Conservation (phyloP, 352 stramenopile species). For the Globisporangium takayamanum region DNA sequence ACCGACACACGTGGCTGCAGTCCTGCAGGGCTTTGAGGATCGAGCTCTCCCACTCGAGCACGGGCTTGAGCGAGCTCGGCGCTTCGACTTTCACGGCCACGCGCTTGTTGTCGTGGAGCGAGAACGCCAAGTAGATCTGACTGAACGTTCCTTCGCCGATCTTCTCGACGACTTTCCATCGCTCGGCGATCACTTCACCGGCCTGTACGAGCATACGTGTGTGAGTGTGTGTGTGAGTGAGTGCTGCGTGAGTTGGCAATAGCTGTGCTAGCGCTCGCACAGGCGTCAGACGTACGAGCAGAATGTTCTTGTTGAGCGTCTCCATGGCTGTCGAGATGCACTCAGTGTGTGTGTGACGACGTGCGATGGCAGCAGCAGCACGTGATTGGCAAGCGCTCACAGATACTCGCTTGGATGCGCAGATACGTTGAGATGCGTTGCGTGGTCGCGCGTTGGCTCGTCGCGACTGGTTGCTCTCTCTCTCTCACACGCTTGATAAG, state of each 20-base stretch:
- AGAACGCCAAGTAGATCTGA: conserved; percentile 85
- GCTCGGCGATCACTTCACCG: conserved; percentile 74
- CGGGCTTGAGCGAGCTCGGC: conserved; percentile 78
- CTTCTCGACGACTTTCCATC: conserved; percentile 85
- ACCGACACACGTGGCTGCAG: conserved; percentile 75
- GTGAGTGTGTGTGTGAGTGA: too few relatives aligned
- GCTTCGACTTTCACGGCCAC: conserved; percentile 85
- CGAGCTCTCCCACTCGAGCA: conserved; percentile 85
- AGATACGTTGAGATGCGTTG: background rate
- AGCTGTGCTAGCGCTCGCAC: background rate
- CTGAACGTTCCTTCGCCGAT: conserved; percentile 88
- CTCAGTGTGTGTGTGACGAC: background rate
- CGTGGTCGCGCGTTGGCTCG: background rate
- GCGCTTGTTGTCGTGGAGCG: conserved; percentile 60
- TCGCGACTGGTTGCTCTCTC: background rate
- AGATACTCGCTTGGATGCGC: background rate
- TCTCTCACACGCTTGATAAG: background rate
- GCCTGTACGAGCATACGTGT: conserved; percentile 24
- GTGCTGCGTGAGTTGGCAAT: background rate
- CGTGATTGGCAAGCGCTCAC: too few relatives aligned
- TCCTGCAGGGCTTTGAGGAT: conserved; percentile 85
- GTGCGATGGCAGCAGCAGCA: background rate
- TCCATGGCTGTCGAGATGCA: conserved; percentile 26
- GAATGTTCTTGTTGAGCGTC: conserved; percentile 77
- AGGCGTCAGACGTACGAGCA: conserved; percentile 37